These are phyloP conservation scores for Penicillium sp. DNA, from an alignment of 2,329 filamentous ascomycete genomes.

Conservation along the genomic window DNA sequence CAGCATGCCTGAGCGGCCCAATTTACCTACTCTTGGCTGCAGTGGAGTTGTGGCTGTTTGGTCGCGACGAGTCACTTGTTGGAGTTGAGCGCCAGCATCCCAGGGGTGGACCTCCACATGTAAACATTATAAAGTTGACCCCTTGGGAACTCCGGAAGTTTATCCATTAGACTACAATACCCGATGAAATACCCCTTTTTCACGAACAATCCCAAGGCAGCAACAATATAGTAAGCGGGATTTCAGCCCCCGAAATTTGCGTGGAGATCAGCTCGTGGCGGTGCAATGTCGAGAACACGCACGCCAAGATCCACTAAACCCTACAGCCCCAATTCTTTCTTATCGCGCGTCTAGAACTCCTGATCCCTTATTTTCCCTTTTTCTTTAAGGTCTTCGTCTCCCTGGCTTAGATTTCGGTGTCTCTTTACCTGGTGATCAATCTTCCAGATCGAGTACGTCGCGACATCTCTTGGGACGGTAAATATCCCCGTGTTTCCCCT, in stretches of 20 bases:
- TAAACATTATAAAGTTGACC: not conserved
- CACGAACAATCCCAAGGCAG: not conserved
- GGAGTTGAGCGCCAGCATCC: too few relatives aligned
- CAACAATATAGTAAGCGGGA: not conserved
- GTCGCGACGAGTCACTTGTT: not conserved
- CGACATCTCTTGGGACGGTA: not conserved
- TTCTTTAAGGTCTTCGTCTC: not conserved
- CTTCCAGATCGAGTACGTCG: not conserved
- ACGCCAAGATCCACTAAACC: constrained; percentile 21
- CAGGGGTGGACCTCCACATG: too few relatives aligned
- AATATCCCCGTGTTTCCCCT: not conserved
- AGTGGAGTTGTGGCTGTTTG: not conserved
- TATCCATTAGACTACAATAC: not conserved
- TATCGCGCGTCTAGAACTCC: constrained; percentile 23
- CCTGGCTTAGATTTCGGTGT: not conserved
- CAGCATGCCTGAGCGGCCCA: not conserved
- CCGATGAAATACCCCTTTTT: not conserved
- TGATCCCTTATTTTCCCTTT: not conserved
- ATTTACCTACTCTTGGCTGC: not conserved
- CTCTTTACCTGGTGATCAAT: not conserved
- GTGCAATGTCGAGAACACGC: constrained; percentile 11
- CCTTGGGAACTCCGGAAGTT: too few relatives aligned
- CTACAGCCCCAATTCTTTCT: constrained; percentile 15
- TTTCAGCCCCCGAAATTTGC: not conserved
- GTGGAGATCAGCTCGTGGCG: constrained; percentile 16